Percentiles rank a stretch among this genome's conserved stretches.
Conservation (phyloP, 2,329 filamentous ascomycete genomes). For the Aspergillus aculeatinus region DNA sequence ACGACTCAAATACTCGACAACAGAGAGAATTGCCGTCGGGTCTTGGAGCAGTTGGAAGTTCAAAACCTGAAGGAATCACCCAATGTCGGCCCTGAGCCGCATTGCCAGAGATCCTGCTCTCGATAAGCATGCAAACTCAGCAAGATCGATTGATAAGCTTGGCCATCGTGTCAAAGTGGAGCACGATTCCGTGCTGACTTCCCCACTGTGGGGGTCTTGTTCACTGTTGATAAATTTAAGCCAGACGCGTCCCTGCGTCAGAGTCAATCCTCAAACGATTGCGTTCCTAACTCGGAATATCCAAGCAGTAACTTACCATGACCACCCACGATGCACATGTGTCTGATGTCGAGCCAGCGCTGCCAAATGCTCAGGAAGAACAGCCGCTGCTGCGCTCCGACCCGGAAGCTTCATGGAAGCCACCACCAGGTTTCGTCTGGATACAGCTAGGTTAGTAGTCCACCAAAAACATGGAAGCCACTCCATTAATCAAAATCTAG, state of each 20-base stretch:
- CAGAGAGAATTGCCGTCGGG: too few species aligned
- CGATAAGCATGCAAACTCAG: background rate
- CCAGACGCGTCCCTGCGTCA: background rate
- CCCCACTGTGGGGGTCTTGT: background rate
- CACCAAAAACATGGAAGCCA: background rate
- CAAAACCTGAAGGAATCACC: too few species aligned
- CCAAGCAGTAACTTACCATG: background rate
- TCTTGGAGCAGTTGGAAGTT: too few species aligned
- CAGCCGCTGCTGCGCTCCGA: slow-evolving; percentile 25
- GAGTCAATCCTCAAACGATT: background rate
- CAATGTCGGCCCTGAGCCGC: too few species aligned
- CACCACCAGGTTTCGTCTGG: slow-evolving; percentile 55
- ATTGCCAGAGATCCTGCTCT: too few species aligned
- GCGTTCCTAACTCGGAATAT: background rate
- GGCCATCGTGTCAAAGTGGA: background rate
- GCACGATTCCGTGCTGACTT: background rate
- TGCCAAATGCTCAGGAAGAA: slow-evolving; percentile 18
- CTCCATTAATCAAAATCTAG: slow-evolving; percentile 23
- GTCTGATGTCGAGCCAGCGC: background rate
- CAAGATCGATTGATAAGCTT: background rate
- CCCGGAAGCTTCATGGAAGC: slow-evolving; percentile 42
- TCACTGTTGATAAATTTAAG: background rate
- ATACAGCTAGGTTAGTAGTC: slow-evolving; percentile 52
- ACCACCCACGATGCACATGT: background rate
- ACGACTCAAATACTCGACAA: too few species aligned